These are phyloP conservation scores for Geotrichum europaeum DNA, from an alignment of 1,139 yeast genomes.

Conservation along the genomic window DNA sequence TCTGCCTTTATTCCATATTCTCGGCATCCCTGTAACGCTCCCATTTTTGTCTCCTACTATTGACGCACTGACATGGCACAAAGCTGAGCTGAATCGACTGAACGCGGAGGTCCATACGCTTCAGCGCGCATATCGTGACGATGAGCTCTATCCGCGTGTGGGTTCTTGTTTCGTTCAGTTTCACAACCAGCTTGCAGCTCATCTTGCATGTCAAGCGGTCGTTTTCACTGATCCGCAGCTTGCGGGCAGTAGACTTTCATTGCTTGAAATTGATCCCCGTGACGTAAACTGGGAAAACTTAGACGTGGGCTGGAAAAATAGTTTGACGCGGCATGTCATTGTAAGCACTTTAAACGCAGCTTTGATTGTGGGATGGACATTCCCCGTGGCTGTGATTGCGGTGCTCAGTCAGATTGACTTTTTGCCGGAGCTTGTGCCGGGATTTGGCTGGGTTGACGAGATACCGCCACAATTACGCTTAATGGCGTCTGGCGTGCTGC, in stretches of 20 bases:
- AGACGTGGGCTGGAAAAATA: conserved; percentile 15
- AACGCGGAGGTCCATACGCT: conserved; percentile 25
- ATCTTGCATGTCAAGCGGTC: conserved; percentile 30
- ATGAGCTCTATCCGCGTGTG: conserved; percentile 20
- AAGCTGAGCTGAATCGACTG: conserved; percentile 25
- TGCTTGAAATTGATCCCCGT: conserved; percentile 26
- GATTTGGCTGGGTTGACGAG: conserved; percentile 57
- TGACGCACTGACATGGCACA: conserved; percentile 24
- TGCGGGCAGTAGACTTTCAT: conserved; percentile 15
- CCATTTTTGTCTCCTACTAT: conserved; percentile 21
- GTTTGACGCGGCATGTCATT: conserved; percentile 31
- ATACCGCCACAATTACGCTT: conserved; percentile 56
- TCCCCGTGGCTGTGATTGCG: conserved; percentile 83
- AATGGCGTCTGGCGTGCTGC: conserved; percentile 67
- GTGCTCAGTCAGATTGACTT: conserved; percentile 67
- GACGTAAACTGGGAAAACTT: conserved; percentile 32
- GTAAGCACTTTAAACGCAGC: conserved; percentile 52
- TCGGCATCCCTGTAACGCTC: conserved; percentile 13
- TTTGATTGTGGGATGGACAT: conserved; percentile 69
- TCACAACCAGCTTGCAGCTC: conserved; percentile 29
- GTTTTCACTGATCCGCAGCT: conserved; percentile 20
- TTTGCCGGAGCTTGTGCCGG: conserved; percentile 53
- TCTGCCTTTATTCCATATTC: conserved; percentile 13
- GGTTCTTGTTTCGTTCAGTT: conserved; percentile 34
- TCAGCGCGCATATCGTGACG: conserved; percentile 19